phyloP scores from a whole-genome alignment of 1,139 yeast genomes.

The Suhomyces bokatorum region DNA sequence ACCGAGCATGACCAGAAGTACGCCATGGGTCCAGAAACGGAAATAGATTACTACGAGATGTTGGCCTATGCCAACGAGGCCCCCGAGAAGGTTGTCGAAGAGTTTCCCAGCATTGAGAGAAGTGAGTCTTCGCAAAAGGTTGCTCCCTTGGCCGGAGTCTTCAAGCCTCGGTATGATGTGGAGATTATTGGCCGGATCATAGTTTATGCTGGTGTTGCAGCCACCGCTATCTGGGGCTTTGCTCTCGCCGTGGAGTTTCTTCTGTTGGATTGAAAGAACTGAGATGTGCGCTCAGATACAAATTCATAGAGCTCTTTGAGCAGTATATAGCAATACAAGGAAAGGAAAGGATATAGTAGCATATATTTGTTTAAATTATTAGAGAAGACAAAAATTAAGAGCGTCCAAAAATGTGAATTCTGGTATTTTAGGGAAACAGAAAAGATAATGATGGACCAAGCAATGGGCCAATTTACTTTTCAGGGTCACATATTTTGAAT shows the following conservation, averaged over 20 bases:
- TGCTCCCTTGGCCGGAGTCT: conserved; percentile 34
- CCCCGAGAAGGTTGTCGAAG: conserved; percentile 11
- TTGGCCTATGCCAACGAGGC: conserved; percentile 29
- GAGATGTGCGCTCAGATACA: neutral
- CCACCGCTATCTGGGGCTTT: conserved; percentile 49
- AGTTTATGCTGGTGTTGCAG: conserved; percentile 73
- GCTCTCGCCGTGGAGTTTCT: conserved; percentile 22
- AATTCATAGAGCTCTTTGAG: conserved; percentile 2
- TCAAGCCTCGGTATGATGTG: conserved; percentile 62
- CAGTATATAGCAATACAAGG: conserved; percentile 1
- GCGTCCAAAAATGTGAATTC: too few species aligned
- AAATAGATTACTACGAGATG: conserved; percentile 47
- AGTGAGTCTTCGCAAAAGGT: conserved; percentile 7
- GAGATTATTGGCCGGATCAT: conserved; percentile 72
- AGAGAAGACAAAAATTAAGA: too few species aligned
- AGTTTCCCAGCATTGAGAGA: conserved; percentile 12
- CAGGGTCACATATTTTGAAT: too few species aligned
- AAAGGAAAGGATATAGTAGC: neutral
- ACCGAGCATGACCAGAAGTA: conserved; percentile 28
- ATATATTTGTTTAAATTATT: neutral
- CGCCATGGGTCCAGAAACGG: conserved; percentile 41
- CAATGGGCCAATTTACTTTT: too few species aligned
- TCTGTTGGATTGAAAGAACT: conserved; percentile 12
- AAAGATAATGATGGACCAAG: neutral
- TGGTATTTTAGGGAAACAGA: neutral